phyloP scores from a whole-genome alignment of 805 yeast species.

The Yarrowia osloensis region DNA sequence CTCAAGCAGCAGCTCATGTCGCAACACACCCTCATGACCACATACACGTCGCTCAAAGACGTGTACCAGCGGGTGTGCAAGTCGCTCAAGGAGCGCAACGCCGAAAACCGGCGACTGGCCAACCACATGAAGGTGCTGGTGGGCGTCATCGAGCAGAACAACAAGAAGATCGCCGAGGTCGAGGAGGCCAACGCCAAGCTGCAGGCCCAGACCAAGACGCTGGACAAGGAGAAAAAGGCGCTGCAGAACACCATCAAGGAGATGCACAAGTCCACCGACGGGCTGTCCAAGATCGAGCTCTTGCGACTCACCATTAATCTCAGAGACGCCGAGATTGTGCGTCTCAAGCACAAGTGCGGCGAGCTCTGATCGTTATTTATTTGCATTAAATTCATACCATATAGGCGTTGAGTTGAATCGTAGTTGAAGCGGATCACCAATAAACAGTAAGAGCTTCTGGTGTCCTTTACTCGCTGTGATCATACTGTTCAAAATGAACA shows the following conservation, averaged over 20 bases:
- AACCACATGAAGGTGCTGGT: slow-evolving; percentile 29
- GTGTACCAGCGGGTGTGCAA: slow-evolving; percentile 39
- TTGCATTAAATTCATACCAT: slow-evolving; percentile 4
- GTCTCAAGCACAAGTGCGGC: slow-evolving; percentile 27
- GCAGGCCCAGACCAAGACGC: neutral
- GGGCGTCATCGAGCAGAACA: slow-evolving; percentile 10
- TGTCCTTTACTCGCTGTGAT: no score
- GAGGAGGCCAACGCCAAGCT: neutral
- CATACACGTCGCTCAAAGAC: slow-evolving; percentile 38
- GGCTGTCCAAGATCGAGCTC: slow-evolving; percentile 27
- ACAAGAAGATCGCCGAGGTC: slow-evolving; percentile 13
- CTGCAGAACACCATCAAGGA: slow-evolving; percentile 28
- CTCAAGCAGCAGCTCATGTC: slow-evolving; percentile 36
- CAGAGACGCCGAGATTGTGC: slow-evolving; percentile 26
- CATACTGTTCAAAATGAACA: no score
- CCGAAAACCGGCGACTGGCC: slow-evolving; percentile 17
- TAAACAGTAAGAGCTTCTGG: no score
- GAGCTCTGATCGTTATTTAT: slow-evolving; percentile 29
- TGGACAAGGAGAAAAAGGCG: slow-evolving; percentile 23
- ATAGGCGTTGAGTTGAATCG: no score
- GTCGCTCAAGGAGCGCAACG: slow-evolving; percentile 30
- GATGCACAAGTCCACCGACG: slow-evolving; percentile 29
- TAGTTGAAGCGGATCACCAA: no score
- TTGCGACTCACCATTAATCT: slow-evolving; percentile 18
- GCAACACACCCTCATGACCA: slow-evolving; percentile 38